Base-by-base conservation (phyloP, 2,329 filamentous ascomycete genomes). In the Nakataea oryzae region DNA sequence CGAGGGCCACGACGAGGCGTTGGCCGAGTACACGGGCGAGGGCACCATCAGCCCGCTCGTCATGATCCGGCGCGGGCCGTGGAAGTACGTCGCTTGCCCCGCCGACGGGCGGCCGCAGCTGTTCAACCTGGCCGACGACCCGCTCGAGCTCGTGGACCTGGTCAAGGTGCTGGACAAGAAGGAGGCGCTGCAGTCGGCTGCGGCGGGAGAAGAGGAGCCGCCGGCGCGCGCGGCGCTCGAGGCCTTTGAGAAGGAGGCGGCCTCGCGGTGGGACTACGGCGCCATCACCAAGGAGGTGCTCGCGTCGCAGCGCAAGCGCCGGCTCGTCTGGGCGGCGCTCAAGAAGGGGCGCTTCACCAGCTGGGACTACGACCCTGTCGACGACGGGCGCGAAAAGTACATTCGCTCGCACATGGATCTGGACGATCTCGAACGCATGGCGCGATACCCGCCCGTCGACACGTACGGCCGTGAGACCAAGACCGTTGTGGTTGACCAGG, bases 1-100 rank as follows among this genome's bases (percentile, higher is more conserved):
- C 27, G 63, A 76, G 26, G 86, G 85, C 54, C 87, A 88, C 64
- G 92, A 97, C 73, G 95, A 90, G 13, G 92, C 95, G n/a, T 89
- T 93, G 69, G 92, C 91, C 64, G 93, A 97, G 77, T 97, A 97
- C 77, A 96, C 93, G 70, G 93, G 91, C 59, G 93, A 97, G 75
- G 93, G 93, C 58, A 96, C 93, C 1, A 81, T 96, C 62, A 87
- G 89, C 5, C 93, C 93, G 1, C 84, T 96, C 62, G 91, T 96
- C 81, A 97, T 97, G 93, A 97, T 97, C 71, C 87, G 90, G 63
- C 87, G 91, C 62, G 91, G 91, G 11, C 81, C 83, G 58, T 97
- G 91, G 91, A 97, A 97, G 79, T 96, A 92, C 74, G 86, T 95
- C 66, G 91, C 85, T 65, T 96, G 91, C 69, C 86, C 92, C 8